Percentiles rank a stretch among this genome's conserved stretches.
phyloP scores from a whole-genome alignment of 352 stramenopile genomes.

The Globisporangium orthogonon region DNA sequence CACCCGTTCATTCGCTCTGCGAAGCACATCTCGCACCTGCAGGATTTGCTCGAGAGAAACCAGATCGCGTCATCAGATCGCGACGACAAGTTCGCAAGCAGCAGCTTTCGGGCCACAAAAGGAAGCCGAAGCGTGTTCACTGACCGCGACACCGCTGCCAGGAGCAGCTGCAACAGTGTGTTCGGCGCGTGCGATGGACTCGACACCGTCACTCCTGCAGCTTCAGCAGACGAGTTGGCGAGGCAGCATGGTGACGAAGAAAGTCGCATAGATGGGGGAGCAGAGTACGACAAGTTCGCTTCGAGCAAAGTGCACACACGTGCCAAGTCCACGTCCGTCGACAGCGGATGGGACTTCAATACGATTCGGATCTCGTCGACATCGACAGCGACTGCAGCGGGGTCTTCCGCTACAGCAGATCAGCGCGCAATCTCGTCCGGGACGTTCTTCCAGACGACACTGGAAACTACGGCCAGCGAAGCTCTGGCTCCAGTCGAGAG shows the following conservation, averaged over 20 bases:
- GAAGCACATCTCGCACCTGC: slow-evolving; percentile 67
- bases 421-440: not conserved
- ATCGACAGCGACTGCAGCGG: slow-evolving; percentile 12
- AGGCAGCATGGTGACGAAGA: not conserved
- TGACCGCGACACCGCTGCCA: not conserved
- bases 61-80: slow-evolving; percentile 3
- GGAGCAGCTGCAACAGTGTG: not conserved
- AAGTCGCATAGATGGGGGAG: not conserved
- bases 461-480: slow-evolving; percentile 1
- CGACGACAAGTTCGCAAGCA: slow-evolving; percentile 4
- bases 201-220: not conserved
- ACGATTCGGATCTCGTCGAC: slow-evolving; percentile 54
- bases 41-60: slow-evolving; percentile 47
- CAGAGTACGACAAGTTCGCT: slow-evolving; percentile 21
- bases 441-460: slow-evolving; percentile 6
- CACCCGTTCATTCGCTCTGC: slow-evolving; percentile 81
- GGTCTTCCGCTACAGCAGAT: slow-evolving; percentile 1
- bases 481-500: not conserved
- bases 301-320: slow-evolving; percentile 33
- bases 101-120: not conserved
- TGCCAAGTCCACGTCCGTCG: slow-evolving; percentile 28
- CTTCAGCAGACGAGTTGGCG: not conserved
- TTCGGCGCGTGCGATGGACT: not conserved
- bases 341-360: slow-evolving; percentile 77
- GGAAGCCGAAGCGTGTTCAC: not conserved